Conservation (phyloP, 805 yeast genomes). For the Lipomyces orientalis region DNA sequence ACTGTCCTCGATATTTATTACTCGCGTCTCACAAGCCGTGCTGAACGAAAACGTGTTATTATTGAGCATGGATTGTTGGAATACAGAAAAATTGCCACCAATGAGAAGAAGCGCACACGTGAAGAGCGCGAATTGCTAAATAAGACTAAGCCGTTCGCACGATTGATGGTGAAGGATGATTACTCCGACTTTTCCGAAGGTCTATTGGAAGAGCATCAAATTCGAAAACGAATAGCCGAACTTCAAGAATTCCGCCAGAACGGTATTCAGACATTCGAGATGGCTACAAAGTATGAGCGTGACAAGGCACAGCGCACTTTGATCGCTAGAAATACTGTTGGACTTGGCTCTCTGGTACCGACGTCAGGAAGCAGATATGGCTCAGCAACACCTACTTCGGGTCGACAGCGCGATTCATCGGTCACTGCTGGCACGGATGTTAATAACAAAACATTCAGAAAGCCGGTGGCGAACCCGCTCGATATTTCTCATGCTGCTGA, state of each 20-base stretch:
- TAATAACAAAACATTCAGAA: slow-evolving; percentile 40
- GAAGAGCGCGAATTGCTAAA: slow-evolving; percentile 86
- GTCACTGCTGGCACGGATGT: slow-evolving; percentile 11
- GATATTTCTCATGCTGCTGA: slow-evolving; percentile 70
- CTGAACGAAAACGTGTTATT: slow-evolving; percentile 86
- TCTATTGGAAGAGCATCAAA: slow-evolving; percentile 74
- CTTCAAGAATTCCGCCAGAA: slow-evolving; percentile 91
- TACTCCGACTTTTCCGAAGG: slow-evolving; percentile 76
- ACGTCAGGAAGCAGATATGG: slow-evolving; percentile 31
- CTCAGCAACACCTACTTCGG: slow-evolving; percentile 28
- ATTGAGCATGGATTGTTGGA: slow-evolving; percentile 80
- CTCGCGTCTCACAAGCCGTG: slow-evolving; percentile 85
- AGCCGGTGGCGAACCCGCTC: slow-evolving; percentile 46
- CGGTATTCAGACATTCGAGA: slow-evolving; percentile 84
- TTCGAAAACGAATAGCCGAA: slow-evolving; percentile 82
- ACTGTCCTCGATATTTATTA: slow-evolving; percentile 88
- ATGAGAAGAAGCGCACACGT: slow-evolving; percentile 83
- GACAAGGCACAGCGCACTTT: slow-evolving; percentile 62
- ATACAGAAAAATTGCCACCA: slow-evolving; percentile 77
- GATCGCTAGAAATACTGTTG: slow-evolving; percentile 29
- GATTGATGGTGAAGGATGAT: slow-evolving; percentile 80
- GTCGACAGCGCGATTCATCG: slow-evolving; percentile 33
- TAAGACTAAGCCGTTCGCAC: slow-evolving; percentile 77
- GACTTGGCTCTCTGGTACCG: slow-evolving; percentile 23
- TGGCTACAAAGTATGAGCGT: slow-evolving; percentile 83